A percentile compares a stretch with the other conserved stretches of the same genome.
phyloP scores from a whole-genome alignment of 208 protist species.

The Angomonas deanei region DNA sequence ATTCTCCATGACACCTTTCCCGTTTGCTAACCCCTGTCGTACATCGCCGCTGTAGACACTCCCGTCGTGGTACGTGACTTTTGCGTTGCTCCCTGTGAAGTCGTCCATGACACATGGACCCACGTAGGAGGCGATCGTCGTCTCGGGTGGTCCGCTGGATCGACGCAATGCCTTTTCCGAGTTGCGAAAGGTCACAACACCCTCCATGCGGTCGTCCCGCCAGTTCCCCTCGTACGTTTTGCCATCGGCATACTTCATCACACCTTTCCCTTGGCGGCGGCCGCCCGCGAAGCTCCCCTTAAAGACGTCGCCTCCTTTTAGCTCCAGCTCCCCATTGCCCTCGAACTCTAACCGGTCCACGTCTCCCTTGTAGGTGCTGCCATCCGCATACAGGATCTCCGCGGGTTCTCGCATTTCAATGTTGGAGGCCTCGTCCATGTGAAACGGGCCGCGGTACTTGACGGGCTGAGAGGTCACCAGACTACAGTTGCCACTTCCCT shows the following conservation, averaged over 20 bases:
- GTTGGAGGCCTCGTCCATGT: constrained; percentile 27
- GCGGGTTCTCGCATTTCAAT: constrained; percentile 14
- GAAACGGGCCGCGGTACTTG: constrained; percentile 55
- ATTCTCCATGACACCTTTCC: constrained; percentile 47
- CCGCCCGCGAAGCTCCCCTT: constrained; percentile 48
- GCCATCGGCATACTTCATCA: constrained; percentile 30
- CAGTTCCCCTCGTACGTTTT: constrained; percentile 53
- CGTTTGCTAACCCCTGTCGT: constrained; percentile 41
- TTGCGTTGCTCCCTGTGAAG: constrained; percentile 42
- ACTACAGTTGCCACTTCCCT: neutral
- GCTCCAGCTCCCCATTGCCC: constrained; percentile 47
- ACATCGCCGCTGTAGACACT: constrained; percentile 60
- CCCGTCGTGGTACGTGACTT: constrained; percentile 44
- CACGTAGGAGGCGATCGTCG: constrained; percentile 31
- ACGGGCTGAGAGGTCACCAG: constrained; percentile 10
- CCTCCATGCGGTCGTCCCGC: constrained; percentile 9
- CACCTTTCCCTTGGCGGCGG: constrained; percentile 42
- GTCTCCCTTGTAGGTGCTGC: constrained; percentile 47
- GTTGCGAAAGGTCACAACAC: constrained; percentile 6
- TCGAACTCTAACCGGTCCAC: constrained; percentile 43
- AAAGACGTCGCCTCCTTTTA: constrained; percentile 50
- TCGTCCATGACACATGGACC: constrained; percentile 57
- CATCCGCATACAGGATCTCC: constrained; percentile 61
- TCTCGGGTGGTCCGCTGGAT: neutral
- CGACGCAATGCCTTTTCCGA: neutral